A percentile compares a stretch with the other conserved stretches of the same genome.
These are phyloP conservation scores for Hyparrhenia diplandra DNA, from an alignment of 176 grass and related monocot species.

Conservation along the genomic window DNA sequence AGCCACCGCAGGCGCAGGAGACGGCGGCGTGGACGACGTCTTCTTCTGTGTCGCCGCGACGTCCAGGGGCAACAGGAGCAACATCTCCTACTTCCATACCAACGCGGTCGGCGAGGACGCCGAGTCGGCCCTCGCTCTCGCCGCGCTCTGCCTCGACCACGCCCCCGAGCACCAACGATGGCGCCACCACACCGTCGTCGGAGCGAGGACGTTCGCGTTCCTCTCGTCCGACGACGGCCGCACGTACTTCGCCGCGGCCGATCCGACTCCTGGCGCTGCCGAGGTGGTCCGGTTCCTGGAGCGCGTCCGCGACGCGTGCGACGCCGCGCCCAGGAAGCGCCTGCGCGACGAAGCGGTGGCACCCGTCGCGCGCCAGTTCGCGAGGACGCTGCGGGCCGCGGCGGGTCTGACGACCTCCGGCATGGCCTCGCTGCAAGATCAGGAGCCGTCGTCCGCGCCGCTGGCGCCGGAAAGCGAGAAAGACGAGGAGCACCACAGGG, in stretches of 20 bases:
- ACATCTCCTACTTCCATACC: slow-evolving; percentile 39
- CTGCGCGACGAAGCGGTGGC: slow-evolving; percentile 29
- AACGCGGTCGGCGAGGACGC: slow-evolving; percentile 29
- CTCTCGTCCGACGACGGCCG: slow-evolving; percentile 46
- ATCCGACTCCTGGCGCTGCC: slow-evolving; percentile 44
- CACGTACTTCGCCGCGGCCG: slow-evolving; percentile 65
- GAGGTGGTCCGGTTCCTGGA: slow-evolving; percentile 55
- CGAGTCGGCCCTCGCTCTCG: slow-evolving; percentile 32
- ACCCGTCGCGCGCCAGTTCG: slow-evolving; percentile 43
- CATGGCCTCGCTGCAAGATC: background rate
- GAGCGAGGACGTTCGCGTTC: slow-evolving; percentile 55
- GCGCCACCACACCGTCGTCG: slow-evolving; percentile 69
- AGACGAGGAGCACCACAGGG: background rate
- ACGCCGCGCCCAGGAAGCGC: slow-evolving; percentile 25
- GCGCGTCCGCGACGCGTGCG: slow-evolving; percentile 39
- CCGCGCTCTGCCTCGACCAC: slow-evolving; percentile 56
- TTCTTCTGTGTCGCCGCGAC: slow-evolving; percentile 50
- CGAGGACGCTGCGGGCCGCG: slow-evolving; percentile 19
- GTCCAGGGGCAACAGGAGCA: slow-evolving; percentile 27
- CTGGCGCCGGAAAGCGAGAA: background rate
- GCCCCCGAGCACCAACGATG: slow-evolving; percentile 55
- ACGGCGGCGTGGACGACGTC: background rate
- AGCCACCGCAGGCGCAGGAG: background rate
- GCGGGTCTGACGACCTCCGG: background rate
- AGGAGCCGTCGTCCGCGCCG: background rate